Percentiles rank a stretch among this genome's conserved stretches.
Conservation (phyloP, 2,329 filamentous ascomycete species). For the Eutypa lata region DNA sequence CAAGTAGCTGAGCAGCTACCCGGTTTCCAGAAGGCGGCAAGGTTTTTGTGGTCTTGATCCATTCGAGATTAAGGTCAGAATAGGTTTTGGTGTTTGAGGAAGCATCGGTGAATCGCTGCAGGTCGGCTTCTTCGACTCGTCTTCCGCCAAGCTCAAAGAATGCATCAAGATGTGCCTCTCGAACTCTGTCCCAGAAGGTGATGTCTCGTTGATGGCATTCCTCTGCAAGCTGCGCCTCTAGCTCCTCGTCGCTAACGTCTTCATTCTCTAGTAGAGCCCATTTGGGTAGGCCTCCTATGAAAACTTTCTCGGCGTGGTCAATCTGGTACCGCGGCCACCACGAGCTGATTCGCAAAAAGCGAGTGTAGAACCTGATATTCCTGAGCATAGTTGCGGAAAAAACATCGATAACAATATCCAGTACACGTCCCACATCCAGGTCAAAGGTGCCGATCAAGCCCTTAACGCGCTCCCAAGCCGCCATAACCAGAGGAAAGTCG, state of each 20-base stretch:
- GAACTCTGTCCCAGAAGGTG: conserved; percentile 78
- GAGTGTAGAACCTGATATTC: conserved; percentile 91
- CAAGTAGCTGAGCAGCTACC: conserved; percentile 88
- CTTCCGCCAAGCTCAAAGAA: conserved; percentile 87
- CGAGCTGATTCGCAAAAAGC: conserved; percentile 84
- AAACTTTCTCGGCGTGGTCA: conserved; percentile 37
- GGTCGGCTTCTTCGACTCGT: conserved; percentile 58
- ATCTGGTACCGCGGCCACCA: conserved; percentile 83
- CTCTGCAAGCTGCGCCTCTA: conserved; percentile 56
- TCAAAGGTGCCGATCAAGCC: conserved; percentile 96
- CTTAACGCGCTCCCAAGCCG: conserved; percentile 89
- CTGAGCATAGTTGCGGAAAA: conserved; percentile 92
- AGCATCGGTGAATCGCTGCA: conserved; percentile 42
- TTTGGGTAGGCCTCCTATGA: conserved; percentile 67
- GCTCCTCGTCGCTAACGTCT: conserved; percentile 59
- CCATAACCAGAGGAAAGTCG: conserved; percentile 72
- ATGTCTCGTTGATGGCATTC: conserved; percentile 65
- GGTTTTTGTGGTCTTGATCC: conserved; percentile 78
- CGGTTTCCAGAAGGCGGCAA: conserved; percentile 82
- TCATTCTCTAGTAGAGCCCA: conserved; percentile 72
- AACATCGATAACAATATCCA: conserved; percentile 93
- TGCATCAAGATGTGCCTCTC: conserved; percentile 71
- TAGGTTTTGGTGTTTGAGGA: conserved; percentile 45
- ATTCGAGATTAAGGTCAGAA: conserved; percentile 46
- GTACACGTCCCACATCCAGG: conserved; percentile 87